Evolutionary conservation across 2,329 filamentous ascomycete genomes (phyloP).

Genomic region (Phyllosticta citrichinensis): DNA sequence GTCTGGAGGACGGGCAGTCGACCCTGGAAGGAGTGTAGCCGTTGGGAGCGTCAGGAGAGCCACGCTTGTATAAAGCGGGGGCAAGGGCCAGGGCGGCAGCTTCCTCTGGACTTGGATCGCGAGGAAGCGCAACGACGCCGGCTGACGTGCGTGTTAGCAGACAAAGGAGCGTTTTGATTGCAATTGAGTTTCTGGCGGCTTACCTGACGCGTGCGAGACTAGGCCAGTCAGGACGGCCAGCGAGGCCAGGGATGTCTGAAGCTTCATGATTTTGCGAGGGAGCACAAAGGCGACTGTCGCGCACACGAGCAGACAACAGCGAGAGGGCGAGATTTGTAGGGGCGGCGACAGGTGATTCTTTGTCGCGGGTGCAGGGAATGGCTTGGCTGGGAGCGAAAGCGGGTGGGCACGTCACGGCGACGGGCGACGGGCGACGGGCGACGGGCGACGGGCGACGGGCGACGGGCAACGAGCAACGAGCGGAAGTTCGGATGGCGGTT

Average conservation of each 20-base stretch:
- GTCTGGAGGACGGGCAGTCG: conserved; percentile 59
- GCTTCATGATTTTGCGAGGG: conserved; percentile 3
- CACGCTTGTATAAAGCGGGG: conserved; percentile 22
- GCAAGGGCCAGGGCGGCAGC: conserved; percentile 9
- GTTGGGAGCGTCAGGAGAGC: conserved; percentile 48
- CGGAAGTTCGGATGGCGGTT: neutral
- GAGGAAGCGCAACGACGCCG: conserved; percentile 3
- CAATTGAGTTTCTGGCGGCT: neutral
- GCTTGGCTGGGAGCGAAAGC: neutral
- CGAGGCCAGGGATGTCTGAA: neutral
- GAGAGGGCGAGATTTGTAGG: conserved; percentile 5
- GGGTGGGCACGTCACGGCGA: neutral
- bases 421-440: neutral
- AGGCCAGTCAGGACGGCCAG: conserved; percentile 2
- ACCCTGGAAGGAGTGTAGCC: conserved; percentile 63
- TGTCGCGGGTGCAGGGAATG: neutral
- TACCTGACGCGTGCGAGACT: conserved; percentile 6
- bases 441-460: neutral
- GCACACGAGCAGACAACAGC: neutral
- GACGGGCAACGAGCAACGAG: neutral
- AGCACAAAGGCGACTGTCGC: neutral
- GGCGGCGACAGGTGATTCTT: neutral
- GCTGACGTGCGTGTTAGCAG: neutral
- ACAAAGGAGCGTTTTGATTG: neutral
- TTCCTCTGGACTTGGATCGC: conserved; percentile 2